phyloP scores from a whole-genome alignment of 116 monocot species.

The Dioscorea cayenensis region DNA sequence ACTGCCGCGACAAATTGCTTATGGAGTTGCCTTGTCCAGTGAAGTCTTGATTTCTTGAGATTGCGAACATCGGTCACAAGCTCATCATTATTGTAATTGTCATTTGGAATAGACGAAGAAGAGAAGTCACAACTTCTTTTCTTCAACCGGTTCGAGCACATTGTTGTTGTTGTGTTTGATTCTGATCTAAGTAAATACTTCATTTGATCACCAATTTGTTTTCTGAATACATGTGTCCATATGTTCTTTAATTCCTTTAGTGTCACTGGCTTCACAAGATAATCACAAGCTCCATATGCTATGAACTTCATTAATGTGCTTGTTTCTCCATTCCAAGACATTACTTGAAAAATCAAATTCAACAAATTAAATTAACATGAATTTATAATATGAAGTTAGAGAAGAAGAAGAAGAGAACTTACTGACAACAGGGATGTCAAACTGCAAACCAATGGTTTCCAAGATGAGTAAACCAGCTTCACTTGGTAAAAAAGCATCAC shows the following conservation, averaged over 20 bases:
- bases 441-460: too few species aligned
- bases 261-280: conserved; percentile 27
- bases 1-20: conserved; percentile 23
- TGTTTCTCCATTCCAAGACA: conserved; percentile 24
- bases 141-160: too few species aligned
- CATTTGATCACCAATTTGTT: conserved; percentile 4
- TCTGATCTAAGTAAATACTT: too few species aligned
- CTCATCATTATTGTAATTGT: background rate
- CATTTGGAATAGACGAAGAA: too few species aligned
- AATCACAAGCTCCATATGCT: conserved; percentile 28
- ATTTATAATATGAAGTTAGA: too few species aligned
- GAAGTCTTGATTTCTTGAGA: conserved; percentile 21
- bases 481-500: conserved; percentile 25
- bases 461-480: conserved; percentile 12
- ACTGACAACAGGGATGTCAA: too few species aligned
- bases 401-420: too few species aligned
- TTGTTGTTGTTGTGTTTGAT: too few species aligned
- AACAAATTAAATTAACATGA: too few species aligned
- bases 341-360: conserved; percentile 12
- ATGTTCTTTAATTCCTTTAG: conserved; percentile 23
- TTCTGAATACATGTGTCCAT: conserved; percentile 29
- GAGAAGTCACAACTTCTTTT: too few species aligned
- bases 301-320: conserved; percentile 27
- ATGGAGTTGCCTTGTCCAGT: conserved; percentile 26
- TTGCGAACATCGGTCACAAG: conserved; percentile 16